Base-by-base conservation (phyloP, 1,284 basidiomycete species). In the Ganoderma sp. region DNA sequence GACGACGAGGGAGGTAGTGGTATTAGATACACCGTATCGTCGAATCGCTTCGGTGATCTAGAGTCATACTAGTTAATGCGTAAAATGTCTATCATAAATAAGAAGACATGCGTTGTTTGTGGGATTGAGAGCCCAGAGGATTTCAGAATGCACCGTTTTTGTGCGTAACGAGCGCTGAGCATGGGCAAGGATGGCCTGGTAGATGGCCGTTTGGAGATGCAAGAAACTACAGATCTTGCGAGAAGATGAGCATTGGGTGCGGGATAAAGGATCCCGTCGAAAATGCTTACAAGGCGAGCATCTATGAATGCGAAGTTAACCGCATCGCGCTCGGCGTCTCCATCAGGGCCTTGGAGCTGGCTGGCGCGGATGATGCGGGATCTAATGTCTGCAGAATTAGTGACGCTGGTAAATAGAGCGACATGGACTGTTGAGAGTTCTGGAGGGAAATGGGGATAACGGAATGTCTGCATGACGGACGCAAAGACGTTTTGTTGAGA, bases 231-330 rank as follows among this genome's bases (percentile, higher is more conserved):
- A 90, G 52, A 95, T 88, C 92, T 94, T 17, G 61, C 14, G 62
- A 12, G 45, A 50, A 25, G 54, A 34, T 19, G n/a, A 43, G 42
- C 3, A 48, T 52, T 25, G 25, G 17, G 19, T 17, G 12, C 10
- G 12, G 19, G 19, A 59, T 8, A n/a, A 25, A 4, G n/a, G 17
- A 39, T 28, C 15, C 28, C 2, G n/a, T 15, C n/a, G 43, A 22
- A 3, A 32, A 14, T 17, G 81, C 84, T 65, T 71, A 90, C 88
- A 71, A 89, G 83, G 64, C 87, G 79, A 28, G 93, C 93, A 77
- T 97, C 92, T 73, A 98, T 83, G 79, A 97, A 98, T 0, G 93
- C 93, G 81, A 93, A 97, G 77, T 96, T 94, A 71, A 97, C 84
- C 17, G 86, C 85, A 32, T 88, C 87, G 61, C 93, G 85, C 73